Evolutionary conservation across 139 green algal species (phyloP).

Genomic region (Chloropicon primus): DNA sequence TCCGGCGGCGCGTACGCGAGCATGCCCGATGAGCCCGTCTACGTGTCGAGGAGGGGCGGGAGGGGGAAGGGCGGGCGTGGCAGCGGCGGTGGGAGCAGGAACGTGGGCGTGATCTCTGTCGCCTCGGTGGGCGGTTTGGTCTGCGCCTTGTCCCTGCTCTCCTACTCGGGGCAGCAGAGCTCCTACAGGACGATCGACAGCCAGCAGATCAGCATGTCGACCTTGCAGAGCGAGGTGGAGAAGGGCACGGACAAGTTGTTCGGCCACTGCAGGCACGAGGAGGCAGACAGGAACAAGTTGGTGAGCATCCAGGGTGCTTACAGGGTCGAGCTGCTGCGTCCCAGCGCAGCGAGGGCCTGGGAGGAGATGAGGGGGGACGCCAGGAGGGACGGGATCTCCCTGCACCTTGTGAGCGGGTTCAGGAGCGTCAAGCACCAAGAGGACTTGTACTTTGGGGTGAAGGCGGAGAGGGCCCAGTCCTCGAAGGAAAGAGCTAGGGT

Average conservation of each 20-base stretch:
- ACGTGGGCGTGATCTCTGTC: neutral
- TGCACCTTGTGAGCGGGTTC: conserved; percentile 10
- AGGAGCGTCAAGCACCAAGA: conserved; percentile 13
- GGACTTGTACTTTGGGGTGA: conserved; percentile 13
- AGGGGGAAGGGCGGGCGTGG: neutral
- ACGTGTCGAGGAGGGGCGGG: neutral
- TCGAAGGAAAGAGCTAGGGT: conserved; percentile 14
- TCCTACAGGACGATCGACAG: neutral
- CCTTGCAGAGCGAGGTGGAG: neutral
- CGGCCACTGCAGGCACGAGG: neutral
- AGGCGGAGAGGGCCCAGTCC: conserved; percentile 6
- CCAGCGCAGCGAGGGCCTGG: neutral
- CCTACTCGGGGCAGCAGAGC: neutral
- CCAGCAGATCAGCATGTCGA: neutral
- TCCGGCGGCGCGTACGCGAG: neutral
- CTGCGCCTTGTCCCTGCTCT: neutral
- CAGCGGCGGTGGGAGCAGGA: neutral
- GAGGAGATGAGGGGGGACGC: conserved; percentile 8
- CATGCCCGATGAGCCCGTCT: neutral
- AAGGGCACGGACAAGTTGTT: neutral
- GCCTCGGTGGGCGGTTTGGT: neutral
- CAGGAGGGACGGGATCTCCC: conserved; percentile 10
- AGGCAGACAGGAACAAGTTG: neutral
- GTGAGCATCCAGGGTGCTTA: neutral
- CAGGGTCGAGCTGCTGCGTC: neutral